Evolutionary conservation across 208 protist genomes (phyloP).

Genomic region (Acanthamoeba royreba): DNA sequence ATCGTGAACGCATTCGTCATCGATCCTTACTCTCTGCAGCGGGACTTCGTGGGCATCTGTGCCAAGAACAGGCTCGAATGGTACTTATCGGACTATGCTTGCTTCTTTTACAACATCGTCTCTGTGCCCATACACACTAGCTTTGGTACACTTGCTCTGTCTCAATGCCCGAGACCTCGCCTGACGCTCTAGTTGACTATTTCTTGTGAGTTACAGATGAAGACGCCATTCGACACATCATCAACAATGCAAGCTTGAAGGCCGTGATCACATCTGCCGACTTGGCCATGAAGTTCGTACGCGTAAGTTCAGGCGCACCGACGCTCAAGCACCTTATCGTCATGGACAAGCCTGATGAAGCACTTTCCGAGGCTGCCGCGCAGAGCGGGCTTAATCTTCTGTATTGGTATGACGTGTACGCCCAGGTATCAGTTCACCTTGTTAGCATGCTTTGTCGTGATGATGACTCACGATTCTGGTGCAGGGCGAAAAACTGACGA

Average conservation of each 20-base stretch:
- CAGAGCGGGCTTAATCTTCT: background rate
- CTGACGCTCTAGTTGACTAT: too few relatives aligned
- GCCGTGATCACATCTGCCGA: background rate
- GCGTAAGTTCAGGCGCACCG: too few relatives aligned
- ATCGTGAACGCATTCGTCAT: too few relatives aligned
- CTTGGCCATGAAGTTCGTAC: background rate
- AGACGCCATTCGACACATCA: background rate
- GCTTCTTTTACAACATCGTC: slow-evolving; percentile 1
- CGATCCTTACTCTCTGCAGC: background rate
- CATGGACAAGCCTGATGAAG: background rate
- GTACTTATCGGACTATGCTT: slow-evolving; percentile 17
- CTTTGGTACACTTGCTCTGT: background rate
- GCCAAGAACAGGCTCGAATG: background rate
- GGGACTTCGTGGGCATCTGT: background rate
- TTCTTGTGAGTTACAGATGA: too few relatives aligned
- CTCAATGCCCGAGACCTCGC: too few relatives aligned
- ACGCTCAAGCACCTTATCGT: background rate
- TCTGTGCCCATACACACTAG: background rate
- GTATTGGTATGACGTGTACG: background rate
- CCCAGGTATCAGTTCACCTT: too few relatives aligned
- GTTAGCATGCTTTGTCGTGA: too few relatives aligned
- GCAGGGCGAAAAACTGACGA: background rate
- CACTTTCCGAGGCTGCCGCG: background rate
- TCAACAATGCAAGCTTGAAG: background rate
- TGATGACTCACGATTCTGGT: too few relatives aligned